phyloP scores from a whole-genome alignment of 2,329 filamentous ascomycete genomes.

The Ascosphaera aggregata region DNA sequence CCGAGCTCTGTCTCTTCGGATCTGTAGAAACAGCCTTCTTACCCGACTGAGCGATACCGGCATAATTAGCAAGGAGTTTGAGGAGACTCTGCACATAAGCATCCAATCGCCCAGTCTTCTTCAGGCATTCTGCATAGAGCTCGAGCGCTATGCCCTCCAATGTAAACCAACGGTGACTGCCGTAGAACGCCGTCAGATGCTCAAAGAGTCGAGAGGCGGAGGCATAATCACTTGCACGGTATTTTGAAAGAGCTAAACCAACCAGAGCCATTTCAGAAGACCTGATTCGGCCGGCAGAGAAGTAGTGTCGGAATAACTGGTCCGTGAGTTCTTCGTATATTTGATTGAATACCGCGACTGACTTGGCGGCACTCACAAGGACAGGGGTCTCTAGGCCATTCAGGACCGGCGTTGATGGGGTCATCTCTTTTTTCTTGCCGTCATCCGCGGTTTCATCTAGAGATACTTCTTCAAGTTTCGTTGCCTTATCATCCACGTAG shows the following conservation, averaged over 20 bases:
- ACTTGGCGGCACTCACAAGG: slow-evolving; percentile 37
- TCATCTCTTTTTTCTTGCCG: background rate
- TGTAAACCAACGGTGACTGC: slow-evolving; percentile 51
- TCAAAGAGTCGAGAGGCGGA: slow-evolving; percentile 58
- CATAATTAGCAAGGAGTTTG: slow-evolving; percentile 30
- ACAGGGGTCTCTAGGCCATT: slow-evolving; percentile 31
- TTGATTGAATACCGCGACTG: slow-evolving; percentile 38
- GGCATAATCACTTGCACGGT: slow-evolving; percentile 46
- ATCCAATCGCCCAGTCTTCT: slow-evolving; percentile 48
- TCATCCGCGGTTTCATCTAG: slow-evolving; percentile 10
- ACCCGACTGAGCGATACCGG: slow-evolving; percentile 12
- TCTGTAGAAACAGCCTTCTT: slow-evolving; percentile 9
- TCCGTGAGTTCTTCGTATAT: slow-evolving; percentile 61
- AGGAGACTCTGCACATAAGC: slow-evolving; percentile 59
- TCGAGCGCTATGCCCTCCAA: slow-evolving; percentile 66
- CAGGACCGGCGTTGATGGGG: slow-evolving; percentile 8
- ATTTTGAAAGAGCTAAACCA: slow-evolving; percentile 71
- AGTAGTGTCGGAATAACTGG: slow-evolving; percentile 60
- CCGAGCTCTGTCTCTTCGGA: slow-evolving; percentile 2
- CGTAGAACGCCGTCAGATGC: slow-evolving; percentile 55
- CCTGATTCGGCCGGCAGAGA: slow-evolving; percentile 52
- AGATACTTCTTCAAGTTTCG: slow-evolving; percentile 14
- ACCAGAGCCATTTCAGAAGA: slow-evolving; percentile 56
- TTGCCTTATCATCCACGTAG: slow-evolving; percentile 12
- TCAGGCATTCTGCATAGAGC: slow-evolving; percentile 66